phyloP scores from a whole-genome alignment of 2,329 filamentous ascomycete genomes.

The Mycogone perniciosa region DNA sequence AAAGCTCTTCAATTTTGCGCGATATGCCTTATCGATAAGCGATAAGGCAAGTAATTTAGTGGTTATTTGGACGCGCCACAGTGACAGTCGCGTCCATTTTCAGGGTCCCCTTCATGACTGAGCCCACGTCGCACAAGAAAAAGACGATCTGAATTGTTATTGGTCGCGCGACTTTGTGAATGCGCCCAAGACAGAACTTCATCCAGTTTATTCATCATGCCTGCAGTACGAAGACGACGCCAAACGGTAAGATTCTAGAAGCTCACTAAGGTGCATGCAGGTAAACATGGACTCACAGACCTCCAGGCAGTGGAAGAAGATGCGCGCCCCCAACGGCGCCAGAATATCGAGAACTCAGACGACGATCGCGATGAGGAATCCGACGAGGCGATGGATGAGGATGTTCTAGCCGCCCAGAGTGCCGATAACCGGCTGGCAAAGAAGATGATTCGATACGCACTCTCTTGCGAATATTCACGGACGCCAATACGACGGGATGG shows the following conservation, averaged over 20 bases:
- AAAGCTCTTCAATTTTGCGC: constrained; percentile 2
- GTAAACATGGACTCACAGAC: too few species aligned
- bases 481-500: constrained; percentile 54
- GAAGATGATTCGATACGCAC: constrained; percentile 61
- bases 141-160: background rate
- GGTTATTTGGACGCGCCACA: background rate
- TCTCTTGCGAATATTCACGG: constrained; percentile 60
- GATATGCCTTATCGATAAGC: constrained; percentile 17
- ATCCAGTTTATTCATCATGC: constrained; percentile 20
- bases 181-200: too few species aligned
- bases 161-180: too few species aligned
- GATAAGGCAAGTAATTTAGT: constrained; percentile 16
- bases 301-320: constrained; percentile 22
- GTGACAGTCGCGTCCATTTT: background rate
- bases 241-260: constrained; percentile 23
- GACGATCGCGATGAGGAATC: constrained; percentile 28
- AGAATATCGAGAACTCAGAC: constrained; percentile 23
- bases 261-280: background rate
- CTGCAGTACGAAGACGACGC: constrained; percentile 26
- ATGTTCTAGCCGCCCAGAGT: constrained; percentile 27
- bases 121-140: background rate
- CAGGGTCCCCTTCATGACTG: background rate
- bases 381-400: constrained; percentile 32
- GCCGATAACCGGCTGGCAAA: constrained; percentile 51
- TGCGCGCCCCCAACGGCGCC: constrained; percentile 26